These are phyloP conservation scores for Petrea volubilis DNA, from an alignment of 257 asterid genomes.

Conservation along the genomic window DNA sequence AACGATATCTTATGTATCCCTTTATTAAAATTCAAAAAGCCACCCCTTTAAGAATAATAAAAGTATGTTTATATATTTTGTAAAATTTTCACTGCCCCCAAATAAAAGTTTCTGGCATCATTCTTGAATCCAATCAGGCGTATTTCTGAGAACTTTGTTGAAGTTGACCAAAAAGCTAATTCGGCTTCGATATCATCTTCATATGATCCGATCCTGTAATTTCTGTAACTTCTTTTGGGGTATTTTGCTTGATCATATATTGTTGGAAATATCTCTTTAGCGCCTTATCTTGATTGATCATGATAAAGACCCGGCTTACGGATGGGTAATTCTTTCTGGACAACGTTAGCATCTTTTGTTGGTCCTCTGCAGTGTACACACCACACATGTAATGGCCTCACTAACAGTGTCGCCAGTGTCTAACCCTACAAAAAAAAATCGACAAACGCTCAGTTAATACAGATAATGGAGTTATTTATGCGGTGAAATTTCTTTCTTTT, in stretches of 20 bases:
- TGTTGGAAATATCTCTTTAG: background rate
- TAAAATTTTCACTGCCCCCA: too few species aligned
- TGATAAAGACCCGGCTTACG: slow-evolving; percentile 28
- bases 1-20: too few species aligned
- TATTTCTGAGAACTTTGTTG: background rate
- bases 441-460: background rate
- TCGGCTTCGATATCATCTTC: background rate
- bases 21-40: too few species aligned
- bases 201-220: background rate
- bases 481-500: background rate
- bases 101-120: too few species aligned
- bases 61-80: too few species aligned
- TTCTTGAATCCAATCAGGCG: background rate
- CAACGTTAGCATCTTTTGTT: background rate
- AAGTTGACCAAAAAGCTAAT: background rate
- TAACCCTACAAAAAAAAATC: too few species aligned
- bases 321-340: slow-evolving; percentile 20
- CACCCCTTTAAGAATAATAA: too few species aligned
- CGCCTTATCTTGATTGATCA: background rate
- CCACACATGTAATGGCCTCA: background rate
- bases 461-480: background rate
- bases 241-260: slow-evolving; percentile 26
- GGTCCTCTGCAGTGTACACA: background rate
- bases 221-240: slow-evolving; percentile 7
- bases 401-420: background rate